Evolutionary conservation across 768 basidiomycete genomes (phyloP).

Genomic region (Suillus cothurnatus): DNA sequence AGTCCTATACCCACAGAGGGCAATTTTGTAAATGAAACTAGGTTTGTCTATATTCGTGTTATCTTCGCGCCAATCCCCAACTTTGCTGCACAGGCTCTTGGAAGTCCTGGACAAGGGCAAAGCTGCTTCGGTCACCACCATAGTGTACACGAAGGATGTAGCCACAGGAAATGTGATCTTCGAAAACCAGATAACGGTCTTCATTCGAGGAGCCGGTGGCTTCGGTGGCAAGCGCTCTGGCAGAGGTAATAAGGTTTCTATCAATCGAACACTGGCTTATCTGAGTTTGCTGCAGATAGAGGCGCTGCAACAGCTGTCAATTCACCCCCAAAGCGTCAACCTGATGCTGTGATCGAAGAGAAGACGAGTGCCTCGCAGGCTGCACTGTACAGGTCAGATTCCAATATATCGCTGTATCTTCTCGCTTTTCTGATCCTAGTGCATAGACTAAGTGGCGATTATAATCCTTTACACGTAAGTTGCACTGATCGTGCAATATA

Average conservation of each 20-base stretch:
- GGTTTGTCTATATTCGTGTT: slow-evolving; percentile 42
- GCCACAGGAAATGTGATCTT: slow-evolving; percentile 77
- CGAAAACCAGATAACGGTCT: slow-evolving; percentile 90
- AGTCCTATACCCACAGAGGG: slow-evolving; percentile 85
- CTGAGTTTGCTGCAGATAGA: slow-evolving; percentile 58
- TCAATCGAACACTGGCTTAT: slow-evolving; percentile 8
- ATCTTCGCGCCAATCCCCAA: neutral
- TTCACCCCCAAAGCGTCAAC: slow-evolving; percentile 74
- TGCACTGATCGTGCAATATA: neutral
- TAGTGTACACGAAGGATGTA: slow-evolving; percentile 82
- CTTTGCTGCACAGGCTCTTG: slow-evolving; percentile 49
- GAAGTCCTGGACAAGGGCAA: slow-evolving; percentile 93
- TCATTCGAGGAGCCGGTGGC: slow-evolving; percentile 93
- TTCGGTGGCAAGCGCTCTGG: slow-evolving; percentile 91
- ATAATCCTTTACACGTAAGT: slow-evolving; percentile 86
- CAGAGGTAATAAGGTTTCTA: slow-evolving; percentile 52
- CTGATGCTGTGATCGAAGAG: slow-evolving; percentile 89
- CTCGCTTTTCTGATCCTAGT: slow-evolving; percentile 6
- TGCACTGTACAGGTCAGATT: slow-evolving; percentile 81
- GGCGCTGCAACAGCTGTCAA: slow-evolving; percentile 87
- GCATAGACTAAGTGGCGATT: slow-evolving; percentile 82
- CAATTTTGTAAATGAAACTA: slow-evolving; percentile 71
- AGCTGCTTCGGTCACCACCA: slow-evolving; percentile 83
- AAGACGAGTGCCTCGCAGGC: slow-evolving; percentile 83
- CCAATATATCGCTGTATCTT: slow-evolving; percentile 1